phyloP scores from a whole-genome alignment of 2,329 filamentous ascomycete species.

The Macrophomina phaseolina region DNA sequence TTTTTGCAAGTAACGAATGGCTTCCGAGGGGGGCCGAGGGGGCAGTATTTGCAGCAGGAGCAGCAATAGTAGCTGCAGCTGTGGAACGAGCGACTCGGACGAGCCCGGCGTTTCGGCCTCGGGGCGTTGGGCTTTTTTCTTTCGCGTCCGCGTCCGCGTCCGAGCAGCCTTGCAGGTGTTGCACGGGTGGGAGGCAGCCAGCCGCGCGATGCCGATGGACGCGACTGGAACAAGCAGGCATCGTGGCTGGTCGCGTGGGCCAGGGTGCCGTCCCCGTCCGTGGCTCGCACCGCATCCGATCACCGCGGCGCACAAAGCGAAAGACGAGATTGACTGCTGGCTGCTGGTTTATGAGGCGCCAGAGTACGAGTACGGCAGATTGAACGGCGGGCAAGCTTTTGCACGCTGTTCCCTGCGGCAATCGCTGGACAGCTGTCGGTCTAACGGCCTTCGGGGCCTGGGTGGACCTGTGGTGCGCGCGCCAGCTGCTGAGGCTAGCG shows the following conservation, averaged over 20 bases:
- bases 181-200: background rate
- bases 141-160: background rate
- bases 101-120: constrained; percentile 14
- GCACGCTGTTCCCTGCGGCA: constrained; percentile 18
- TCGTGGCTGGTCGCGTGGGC: constrained; percentile 17
- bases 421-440: constrained; percentile 9
- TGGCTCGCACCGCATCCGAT: constrained; percentile 8
- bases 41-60: background rate
- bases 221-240: background rate
- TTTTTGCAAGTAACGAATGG: background rate
- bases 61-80: background rate
- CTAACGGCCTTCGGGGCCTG: background rate
- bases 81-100: constrained; percentile 6
- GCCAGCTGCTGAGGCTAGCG: constrained; percentile 6
- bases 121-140: constrained; percentile 1
- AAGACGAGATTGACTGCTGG: background rate
- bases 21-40: background rate
- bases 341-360: background rate
- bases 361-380: constrained; percentile 18
- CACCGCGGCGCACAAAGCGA: background rate
- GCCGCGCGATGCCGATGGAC: background rate
- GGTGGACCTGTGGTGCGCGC: background rate
- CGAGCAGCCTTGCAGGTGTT: background rate
- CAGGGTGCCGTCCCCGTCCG: background rate
- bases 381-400: background rate